Evolutionary conservation across 371 early-diverging fungal genomes (phyloP).

Genomic region (Encephalitozoon cuniculi): DNA sequence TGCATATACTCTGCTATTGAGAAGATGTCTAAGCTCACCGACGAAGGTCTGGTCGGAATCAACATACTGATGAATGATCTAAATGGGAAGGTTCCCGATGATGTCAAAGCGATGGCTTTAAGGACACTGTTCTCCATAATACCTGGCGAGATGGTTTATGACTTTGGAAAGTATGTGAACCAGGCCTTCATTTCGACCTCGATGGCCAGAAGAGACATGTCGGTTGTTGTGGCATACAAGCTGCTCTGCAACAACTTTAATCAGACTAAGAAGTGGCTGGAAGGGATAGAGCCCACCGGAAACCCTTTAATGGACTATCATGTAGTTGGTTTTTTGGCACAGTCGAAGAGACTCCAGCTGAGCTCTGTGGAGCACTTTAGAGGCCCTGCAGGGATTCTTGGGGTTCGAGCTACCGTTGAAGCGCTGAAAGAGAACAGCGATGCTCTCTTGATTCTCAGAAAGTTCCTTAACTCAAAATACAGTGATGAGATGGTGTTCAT

Average conservation of each 20-base stretch:
- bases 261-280: slow-evolving; percentile 24
- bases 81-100: slow-evolving; percentile 12
- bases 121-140: slow-evolving; percentile 51
- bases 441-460: neutral
- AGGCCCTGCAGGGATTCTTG: slow-evolving; percentile 11
- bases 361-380: neutral
- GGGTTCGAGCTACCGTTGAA: slow-evolving; percentile 1
- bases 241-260: slow-evolving; percentile 36
- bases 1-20: slow-evolving; percentile 43
- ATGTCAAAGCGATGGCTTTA: slow-evolving; percentile 40
- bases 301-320: slow-evolving; percentile 46
- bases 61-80: slow-evolving; percentile 53
- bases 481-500: slow-evolving; percentile 32
- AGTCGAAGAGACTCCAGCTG: slow-evolving; percentile 20
- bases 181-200: slow-evolving; percentile 36
- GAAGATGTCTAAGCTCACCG: slow-evolving; percentile 19
- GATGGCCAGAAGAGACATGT: slow-evolving; percentile 28
- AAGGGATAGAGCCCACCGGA: slow-evolving; percentile 27
- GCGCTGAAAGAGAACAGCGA: neutral
- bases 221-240: slow-evolving; percentile 32
- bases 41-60: slow-evolving; percentile 53
- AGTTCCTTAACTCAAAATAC: slow-evolving; percentile 11
- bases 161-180: slow-evolving; percentile 56
- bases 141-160: slow-evolving; percentile 54
- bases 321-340: slow-evolving; percentile 7